Evolutionary conservation across 768 basidiomycete genomes (phyloP), one percentile per base, ranked within the genome.

Genomic region (Paxillus involutus): DNA sequence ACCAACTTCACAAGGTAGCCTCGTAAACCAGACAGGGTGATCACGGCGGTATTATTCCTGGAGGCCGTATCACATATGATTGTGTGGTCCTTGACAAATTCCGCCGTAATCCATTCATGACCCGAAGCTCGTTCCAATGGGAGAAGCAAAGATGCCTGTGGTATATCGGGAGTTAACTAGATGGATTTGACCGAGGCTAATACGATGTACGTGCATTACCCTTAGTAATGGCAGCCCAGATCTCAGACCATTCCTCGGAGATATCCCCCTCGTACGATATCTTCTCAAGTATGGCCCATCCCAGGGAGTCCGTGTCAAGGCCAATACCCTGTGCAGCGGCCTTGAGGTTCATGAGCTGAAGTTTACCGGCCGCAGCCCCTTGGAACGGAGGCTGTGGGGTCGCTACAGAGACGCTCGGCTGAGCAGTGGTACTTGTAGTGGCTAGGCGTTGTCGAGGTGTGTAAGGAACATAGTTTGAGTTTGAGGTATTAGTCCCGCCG

Each of bases 61-160:
- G 77, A 72, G 1, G 80, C 73, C 14, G 76, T 75, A 48, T 89
- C 83, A 60, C 79, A 84, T 32, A 93, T 77, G 30, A 83, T 73
- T 52, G 96, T 69, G 66, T 99, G 96, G 63, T 97, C 94, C 64
- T 82, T 84, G 30, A 97, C 74, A 52, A 94, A 85, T 3, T 92
- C 88, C 0, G 84, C 71, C 0, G 88, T 88, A 48, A 93, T 77
- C 46, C 75, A 75, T 16, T 83, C 80, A 17, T 80, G 74, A 13
- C 77, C 67, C 3, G 80, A 74, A 6, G 74, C 65, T 43, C 79
- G 76, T 47, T 90, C 88, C 2, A 83, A 67, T 1, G 95, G 95
- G 1, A 98, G 76, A 14, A 98, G 73, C 11, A 99, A 65, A 0
- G 89, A 86, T 3, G 89, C 88, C 93, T 96, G 63, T 2, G 56